Evolutionary conservation across 352 stramenopile genomes (phyloP).

Genomic region (Halophytophthora polymorphica): DNA sequence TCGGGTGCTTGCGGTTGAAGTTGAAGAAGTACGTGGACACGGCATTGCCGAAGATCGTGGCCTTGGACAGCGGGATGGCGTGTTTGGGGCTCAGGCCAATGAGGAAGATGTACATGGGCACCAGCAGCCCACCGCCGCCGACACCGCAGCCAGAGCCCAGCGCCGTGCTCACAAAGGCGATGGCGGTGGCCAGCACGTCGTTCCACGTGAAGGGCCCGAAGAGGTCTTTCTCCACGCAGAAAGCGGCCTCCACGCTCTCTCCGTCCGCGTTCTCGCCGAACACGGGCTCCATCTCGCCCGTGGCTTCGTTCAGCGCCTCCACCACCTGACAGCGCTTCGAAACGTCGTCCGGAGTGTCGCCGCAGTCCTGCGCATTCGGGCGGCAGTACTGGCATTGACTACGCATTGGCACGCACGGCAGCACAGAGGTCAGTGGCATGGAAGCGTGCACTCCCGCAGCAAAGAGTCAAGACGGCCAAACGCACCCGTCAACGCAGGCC

Average conservation of each 20-base stretch:
- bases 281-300: constrained; percentile 31
- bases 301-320: constrained; percentile 26
- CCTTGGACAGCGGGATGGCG: constrained; percentile 96
- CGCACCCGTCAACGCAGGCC: constrained; percentile 59
- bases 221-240: constrained; percentile 81
- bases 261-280: constrained; percentile 29
- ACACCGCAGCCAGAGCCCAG: constrained; percentile 91
- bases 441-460: background rate
- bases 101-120: constrained; percentile 97
- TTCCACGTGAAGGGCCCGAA: constrained; percentile 72
- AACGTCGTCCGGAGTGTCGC: constrained; percentile 28
- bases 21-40: constrained; percentile 95
- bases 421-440: background rate
- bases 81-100: constrained; percentile 92
- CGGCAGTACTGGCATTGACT: constrained; percentile 74
- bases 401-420: constrained; percentile 1
- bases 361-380: constrained; percentile 54
- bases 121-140: constrained; percentile 94
- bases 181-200: constrained; percentile 62
- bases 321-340: constrained; percentile 64
- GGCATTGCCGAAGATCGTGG: constrained; percentile 96
- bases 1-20: constrained; percentile 89
- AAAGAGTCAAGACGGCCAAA: constrained; percentile 2
- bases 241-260: constrained; percentile 39
- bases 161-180: constrained; percentile 81